A percentile compares a stretch with the other conserved stretches of the same genome.
These are phyloP conservation scores for Cryptosporidium xiaoi DNA, from an alignment of 169 alveolate genomes.

Conservation along the genomic window DNA sequence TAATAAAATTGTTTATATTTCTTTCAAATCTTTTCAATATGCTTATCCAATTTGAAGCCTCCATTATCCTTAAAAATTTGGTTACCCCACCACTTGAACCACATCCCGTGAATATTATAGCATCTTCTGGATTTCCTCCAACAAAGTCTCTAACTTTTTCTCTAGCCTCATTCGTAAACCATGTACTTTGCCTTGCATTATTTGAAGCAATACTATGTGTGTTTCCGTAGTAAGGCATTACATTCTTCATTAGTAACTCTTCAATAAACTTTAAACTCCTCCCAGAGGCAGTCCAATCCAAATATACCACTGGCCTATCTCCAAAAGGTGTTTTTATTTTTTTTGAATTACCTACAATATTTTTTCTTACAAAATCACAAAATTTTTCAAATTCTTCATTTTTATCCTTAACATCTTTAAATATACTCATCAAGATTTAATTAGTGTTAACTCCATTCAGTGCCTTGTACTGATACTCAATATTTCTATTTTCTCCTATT, in stretches of 20 bases:
- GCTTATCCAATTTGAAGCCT: slow-evolving; percentile 72
- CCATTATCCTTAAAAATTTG: slow-evolving; percentile 81
- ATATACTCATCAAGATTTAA: neutral
- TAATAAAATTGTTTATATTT: slow-evolving; percentile 22
- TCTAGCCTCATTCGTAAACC: slow-evolving; percentile 87
- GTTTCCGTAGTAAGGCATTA: slow-evolving; percentile 88
- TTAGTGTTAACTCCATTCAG: too few species aligned
- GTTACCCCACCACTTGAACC: slow-evolving; percentile 85
- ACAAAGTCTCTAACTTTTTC: slow-evolving; percentile 83
- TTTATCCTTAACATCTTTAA: slow-evolving; percentile 1
- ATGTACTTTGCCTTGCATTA: slow-evolving; percentile 87
- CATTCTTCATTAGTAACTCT: slow-evolving; percentile 81
- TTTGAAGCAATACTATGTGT: slow-evolving; percentile 87
- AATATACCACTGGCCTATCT: slow-evolving; percentile 82
- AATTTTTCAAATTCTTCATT: slow-evolving; percentile 39
- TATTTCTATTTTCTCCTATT: neutral
- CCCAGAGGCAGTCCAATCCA: slow-evolving; percentile 91
- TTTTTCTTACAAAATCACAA: slow-evolving; percentile 42
- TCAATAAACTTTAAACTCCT: slow-evolving; percentile 85
- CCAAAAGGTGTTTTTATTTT: slow-evolving; percentile 86
- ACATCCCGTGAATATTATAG: slow-evolving; percentile 82
- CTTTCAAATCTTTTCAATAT: slow-evolving; percentile 59
- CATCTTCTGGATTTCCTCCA: slow-evolving; percentile 84
- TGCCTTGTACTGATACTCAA: too few species aligned
- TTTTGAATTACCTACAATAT: slow-evolving; percentile 55